Evolutionary conservation across 2,329 filamentous ascomycete species (phyloP).

Genomic region (Penicillium paneum): DNA sequence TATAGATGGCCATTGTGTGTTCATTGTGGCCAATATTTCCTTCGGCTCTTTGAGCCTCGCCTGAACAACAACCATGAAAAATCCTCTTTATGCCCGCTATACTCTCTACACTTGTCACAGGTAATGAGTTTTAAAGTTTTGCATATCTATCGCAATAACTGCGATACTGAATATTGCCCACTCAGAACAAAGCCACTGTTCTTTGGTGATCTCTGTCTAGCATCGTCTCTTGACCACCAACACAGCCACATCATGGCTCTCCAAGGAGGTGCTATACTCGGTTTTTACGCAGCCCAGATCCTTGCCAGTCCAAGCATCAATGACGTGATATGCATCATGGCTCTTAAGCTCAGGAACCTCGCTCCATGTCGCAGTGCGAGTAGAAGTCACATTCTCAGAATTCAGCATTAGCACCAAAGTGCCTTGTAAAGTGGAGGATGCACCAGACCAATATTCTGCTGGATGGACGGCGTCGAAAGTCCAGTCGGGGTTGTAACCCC

Average conservation of each 20-base stretch:
- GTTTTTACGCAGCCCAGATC: slow-evolving; percentile 30
- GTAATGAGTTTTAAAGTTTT: not conserved
- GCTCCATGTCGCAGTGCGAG: slow-evolving; percentile 28
- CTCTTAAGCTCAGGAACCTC: slow-evolving; percentile 31
- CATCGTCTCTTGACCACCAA: slow-evolving; percentile 25
- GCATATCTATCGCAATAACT: not conserved
- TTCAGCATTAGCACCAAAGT: slow-evolving; percentile 35
- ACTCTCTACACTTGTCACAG: not conserved
- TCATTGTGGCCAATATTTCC: not conserved
- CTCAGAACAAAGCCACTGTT: not conserved
- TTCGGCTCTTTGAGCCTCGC: not conserved
- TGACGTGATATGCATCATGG: slow-evolving; percentile 19
- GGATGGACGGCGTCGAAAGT: slow-evolving; percentile 35
- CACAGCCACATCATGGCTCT: slow-evolving; percentile 31
- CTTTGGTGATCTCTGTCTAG: not conserved
- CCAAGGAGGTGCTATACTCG: slow-evolving; percentile 23
- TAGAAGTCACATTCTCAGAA: slow-evolving; percentile 22
- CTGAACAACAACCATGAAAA: not conserved
- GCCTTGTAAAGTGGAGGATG: slow-evolving; percentile 27
- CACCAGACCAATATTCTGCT: slow-evolving; percentile 38
- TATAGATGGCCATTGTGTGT: not conserved
- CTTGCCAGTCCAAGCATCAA: slow-evolving; percentile 31
- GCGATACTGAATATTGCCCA: not conserved
- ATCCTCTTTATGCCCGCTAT: not conserved
- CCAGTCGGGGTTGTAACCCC: slow-evolving; percentile 36